phyloP scores from a whole-genome alignment of 139 green algal genomes.

The Coelastrella sp. region DNA sequence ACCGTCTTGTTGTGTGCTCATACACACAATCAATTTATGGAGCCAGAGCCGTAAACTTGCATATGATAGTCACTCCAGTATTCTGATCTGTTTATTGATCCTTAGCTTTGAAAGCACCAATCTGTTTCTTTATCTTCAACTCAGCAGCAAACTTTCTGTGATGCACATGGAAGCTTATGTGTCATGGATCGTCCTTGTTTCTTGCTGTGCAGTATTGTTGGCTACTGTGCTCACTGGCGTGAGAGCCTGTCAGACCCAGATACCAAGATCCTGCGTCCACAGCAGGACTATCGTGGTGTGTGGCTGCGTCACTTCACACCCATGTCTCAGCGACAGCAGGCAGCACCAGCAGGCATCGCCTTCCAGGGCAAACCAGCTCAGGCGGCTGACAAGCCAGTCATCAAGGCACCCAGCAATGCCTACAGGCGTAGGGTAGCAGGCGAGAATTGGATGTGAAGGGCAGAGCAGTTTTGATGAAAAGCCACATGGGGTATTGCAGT shows the following conservation, averaged over 20 bases:
- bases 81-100: too few species aligned
- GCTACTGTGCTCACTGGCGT: conserved; percentile 98
- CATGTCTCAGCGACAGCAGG: conserved; percentile 45
- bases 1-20: too few species aligned
- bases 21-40: too few species aligned
- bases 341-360: conserved; percentile 23
- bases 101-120: too few species aligned
- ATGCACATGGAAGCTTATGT: too few species aligned
- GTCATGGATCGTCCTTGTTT: neutral
- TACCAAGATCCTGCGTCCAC: conserved; percentile 96
- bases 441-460: conserved; percentile 76
- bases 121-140: too few species aligned
- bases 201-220: conserved; percentile 78
- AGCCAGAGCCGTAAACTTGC: too few species aligned
- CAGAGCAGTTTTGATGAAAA: too few species aligned
- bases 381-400: conserved; percentile 27
- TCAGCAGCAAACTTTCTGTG: too few species aligned
- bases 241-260: conserved; percentile 96
- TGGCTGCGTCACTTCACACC: conserved; percentile 90
- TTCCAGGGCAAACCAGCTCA: neutral
- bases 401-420: conserved; percentile 86
- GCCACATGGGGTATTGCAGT: too few species aligned
- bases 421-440: conserved; percentile 87
- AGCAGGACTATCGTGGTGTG: conserved; percentile 97
- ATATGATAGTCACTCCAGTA: too few species aligned